Conservation (phyloP, 1,139 yeast species). For the Candida smagusa region DNA sequence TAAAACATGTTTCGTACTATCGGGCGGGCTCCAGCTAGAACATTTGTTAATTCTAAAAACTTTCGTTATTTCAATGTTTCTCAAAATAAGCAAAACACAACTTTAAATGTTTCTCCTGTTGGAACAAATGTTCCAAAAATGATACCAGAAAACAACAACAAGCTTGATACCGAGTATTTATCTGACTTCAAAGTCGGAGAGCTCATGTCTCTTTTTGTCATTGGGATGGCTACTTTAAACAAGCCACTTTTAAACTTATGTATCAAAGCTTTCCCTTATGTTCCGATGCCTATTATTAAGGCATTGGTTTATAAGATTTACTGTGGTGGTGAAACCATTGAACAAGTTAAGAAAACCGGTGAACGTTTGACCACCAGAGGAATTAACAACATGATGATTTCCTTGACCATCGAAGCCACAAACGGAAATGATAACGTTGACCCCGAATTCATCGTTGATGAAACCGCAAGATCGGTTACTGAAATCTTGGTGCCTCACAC, state of each 20-base stretch:
- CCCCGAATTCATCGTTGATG: constrained; percentile 60
- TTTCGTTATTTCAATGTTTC: constrained; percentile 16
- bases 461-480: constrained; percentile 65
- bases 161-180: constrained; percentile 25
- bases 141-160: constrained; percentile 8
- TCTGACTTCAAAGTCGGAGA: constrained; percentile 36
- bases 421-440: constrained; percentile 67
- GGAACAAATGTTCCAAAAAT: not conserved
- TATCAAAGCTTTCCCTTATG: constrained; percentile 66
- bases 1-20: too few relatives aligned
- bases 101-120: constrained; percentile 10
- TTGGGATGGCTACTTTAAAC: constrained; percentile 65
- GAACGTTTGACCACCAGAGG: constrained; percentile 65
- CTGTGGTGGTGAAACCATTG: constrained; percentile 84
- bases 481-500: constrained; percentile 75
- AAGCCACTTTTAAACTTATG: constrained; percentile 58
- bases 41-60: too few relatives aligned
- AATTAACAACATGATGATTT: constrained; percentile 89
- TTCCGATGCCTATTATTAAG: constrained; percentile 71
- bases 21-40: too few relatives aligned
- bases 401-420: constrained; percentile 90
- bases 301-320: constrained; percentile 76
- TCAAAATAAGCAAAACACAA: constrained; percentile 16
- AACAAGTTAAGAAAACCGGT: constrained; percentile 71
- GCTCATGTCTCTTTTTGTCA: constrained; percentile 59